These are phyloP conservation scores for Pascua sp. DNA, from an alignment of 1,284 basidiomycete species.

Conservation along the genomic window DNA sequence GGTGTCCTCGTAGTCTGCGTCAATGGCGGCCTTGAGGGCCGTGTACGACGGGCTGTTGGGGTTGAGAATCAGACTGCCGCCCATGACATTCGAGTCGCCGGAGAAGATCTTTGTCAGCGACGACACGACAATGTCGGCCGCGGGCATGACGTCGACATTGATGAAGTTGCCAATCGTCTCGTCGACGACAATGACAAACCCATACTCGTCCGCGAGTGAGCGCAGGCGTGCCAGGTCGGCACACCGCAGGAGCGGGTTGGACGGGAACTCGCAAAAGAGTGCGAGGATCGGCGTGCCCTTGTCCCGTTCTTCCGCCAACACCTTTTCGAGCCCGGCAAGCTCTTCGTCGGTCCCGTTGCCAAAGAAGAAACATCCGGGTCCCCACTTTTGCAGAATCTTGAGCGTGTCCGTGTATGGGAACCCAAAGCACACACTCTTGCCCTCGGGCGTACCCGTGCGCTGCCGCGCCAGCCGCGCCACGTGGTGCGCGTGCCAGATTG, in stretches of 20 bases:
- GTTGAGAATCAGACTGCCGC: slow-evolving; percentile 86
- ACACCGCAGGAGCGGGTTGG: slow-evolving; percentile 85
- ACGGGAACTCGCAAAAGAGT: slow-evolving; percentile 78
- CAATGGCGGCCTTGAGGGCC: slow-evolving; percentile 61
- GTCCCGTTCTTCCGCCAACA: slow-evolving; percentile 54
- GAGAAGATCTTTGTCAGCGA: slow-evolving; percentile 95
- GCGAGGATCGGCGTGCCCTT: slow-evolving; percentile 48
- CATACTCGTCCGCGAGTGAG: slow-evolving; percentile 77
- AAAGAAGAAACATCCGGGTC: slow-evolving; percentile 87
- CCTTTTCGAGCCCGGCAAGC: slow-evolving; percentile 65
- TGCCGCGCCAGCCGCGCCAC: slow-evolving; percentile 57
- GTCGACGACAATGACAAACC: slow-evolving; percentile 86
- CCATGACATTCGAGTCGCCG: slow-evolving; percentile 95
- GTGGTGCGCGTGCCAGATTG: slow-evolving; percentile 88
- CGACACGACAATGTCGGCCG: slow-evolving; percentile 88
- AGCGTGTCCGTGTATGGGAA: slow-evolving; percentile 98
- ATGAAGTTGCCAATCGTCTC: slow-evolving; percentile 96
- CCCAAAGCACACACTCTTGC: slow-evolving; percentile 90
- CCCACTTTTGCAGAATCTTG: slow-evolving; percentile 95
- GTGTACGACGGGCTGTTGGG: slow-evolving; percentile 68
- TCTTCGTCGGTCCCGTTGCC: slow-evolving; percentile 76
- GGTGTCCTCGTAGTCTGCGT: slow-evolving; percentile 72
- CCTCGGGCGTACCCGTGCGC: slow-evolving; percentile 46
- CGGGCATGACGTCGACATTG: slow-evolving; percentile 88
- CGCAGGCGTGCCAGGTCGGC: slow-evolving; percentile 76